A percentile compares a stretch with the other conserved stretches of the same genome.
phyloP scores from a whole-genome alignment of 441 rosid species.

The Gossypium laxum region DNA sequence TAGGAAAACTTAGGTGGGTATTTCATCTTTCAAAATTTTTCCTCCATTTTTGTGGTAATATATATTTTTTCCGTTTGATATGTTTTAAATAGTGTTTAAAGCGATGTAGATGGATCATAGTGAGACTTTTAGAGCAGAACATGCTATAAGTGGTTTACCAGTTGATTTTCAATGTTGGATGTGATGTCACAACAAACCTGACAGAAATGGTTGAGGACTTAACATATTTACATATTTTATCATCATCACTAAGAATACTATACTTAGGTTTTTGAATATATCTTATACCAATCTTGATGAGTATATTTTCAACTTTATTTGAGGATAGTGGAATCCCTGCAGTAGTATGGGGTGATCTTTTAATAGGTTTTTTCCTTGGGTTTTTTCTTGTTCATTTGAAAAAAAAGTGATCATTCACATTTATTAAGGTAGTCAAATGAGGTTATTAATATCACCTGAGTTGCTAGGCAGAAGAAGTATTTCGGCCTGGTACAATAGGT shows the following conservation, averaged over 20 bases:
- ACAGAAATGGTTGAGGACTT: neutral
- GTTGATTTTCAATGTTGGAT: neutral
- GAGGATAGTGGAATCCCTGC: neutral
- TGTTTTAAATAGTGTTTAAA: neutral
- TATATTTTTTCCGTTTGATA: neutral
- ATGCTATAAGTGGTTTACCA: neutral
- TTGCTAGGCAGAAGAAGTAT: neutral
- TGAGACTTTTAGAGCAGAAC: neutral
- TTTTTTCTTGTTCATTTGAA: neutral
- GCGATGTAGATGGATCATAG: neutral
- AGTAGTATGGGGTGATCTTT: neutral
- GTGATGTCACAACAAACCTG: neutral
- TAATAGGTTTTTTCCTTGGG: neutral
- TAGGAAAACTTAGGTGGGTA: conserved; percentile 77
- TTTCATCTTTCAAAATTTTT: neutral
- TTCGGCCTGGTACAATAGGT: neutral
- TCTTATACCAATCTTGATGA: neutral
- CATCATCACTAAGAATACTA: neutral
- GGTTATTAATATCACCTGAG: neutral
- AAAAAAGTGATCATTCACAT: neutral
- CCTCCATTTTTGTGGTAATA: no score
- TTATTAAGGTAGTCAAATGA: neutral
- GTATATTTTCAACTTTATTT: neutral
- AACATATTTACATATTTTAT: neutral
- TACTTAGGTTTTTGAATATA: neutral